Evolutionary conservation across 352 stramenopile genomes (phyloP), one percentile per base, ranked within the genome.

Genomic region (Phytopythium cucurbitacearum): DNA sequence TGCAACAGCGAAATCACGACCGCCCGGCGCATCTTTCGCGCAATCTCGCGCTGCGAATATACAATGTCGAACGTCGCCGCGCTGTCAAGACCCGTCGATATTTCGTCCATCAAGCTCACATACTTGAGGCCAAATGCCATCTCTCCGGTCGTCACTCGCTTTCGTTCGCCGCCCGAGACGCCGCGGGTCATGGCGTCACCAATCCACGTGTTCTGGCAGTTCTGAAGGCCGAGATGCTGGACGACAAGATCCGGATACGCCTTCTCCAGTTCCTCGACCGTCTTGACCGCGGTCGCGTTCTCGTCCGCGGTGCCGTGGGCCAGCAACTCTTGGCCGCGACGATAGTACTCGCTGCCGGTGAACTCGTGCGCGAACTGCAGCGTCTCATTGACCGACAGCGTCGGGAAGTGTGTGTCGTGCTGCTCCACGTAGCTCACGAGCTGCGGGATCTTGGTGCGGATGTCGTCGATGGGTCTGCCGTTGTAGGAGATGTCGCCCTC

Each of bases 41-140:
- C 77, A 3, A 73, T 76, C 9, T 62, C 73, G 60, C 88, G 76
- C 21, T 88, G 64, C 2, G 73, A 73, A n/a, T 73, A 85, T 40
- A 61, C 76, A 64, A 89, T 84, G 51, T 89, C 73, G 4, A 96
- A 79, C 16, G 71, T 71, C 2, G 67, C 60, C 7, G 71, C 80
- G 38, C 78, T 85, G 71, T 98, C 91, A 8, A 98, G 72, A 2
- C 94, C 94, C 35, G 89, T 98, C 43, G 71, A 91, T 61, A 98
- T 97, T 69, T 96, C 84, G 64, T 98, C 91, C 61, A 85, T 80
- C 43, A 93, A 71, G 7, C 79, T 44, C 10, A 97, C 73, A 13
- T 66, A 74, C 59, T 76, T 72, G 42, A 71, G 57, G n/a, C 68
- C 66, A 39, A 90, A 80, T 33, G 86, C 65, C 77, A 98, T 97